Evolutionary conservation across 1,139 yeast species (phyloP).

Genomic region (Magnusiomyces starmeri): DNA sequence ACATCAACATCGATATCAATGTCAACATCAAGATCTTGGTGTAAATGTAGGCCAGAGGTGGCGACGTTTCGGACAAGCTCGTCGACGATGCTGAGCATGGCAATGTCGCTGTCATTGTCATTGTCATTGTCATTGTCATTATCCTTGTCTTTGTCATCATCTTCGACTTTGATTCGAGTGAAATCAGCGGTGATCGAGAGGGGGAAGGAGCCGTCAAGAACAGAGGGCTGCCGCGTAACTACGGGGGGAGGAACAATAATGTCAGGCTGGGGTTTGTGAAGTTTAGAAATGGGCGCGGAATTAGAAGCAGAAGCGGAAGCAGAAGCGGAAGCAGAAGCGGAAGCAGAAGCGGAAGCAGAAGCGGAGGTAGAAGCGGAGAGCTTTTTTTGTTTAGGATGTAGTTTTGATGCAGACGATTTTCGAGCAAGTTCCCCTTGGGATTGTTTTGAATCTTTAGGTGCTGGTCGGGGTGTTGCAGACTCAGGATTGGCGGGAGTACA

Average conservation of each 20-base stretch:
- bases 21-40: neutral
- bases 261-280: neutral
- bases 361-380: too few relatives aligned
- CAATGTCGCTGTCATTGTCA: neutral
- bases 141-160: neutral
- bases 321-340: conserved; percentile 9
- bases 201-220: neutral
- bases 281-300: neutral
- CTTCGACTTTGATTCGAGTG: neutral
- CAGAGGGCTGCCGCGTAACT: too few relatives aligned
- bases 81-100: neutral
- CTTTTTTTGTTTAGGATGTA: too few relatives aligned
- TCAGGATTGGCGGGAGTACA: too few relatives aligned
- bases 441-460: too few relatives aligned
- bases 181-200: neutral
- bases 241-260: too few relatives aligned
- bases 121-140: neutral
- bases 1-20: neutral
- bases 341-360: neutral
- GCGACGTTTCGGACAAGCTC: neutral
- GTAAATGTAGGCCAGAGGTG: neutral
- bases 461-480: too few relatives aligned
- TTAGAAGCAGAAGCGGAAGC: neutral
- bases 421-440: too few relatives aligned
- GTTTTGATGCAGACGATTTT: too few relatives aligned